Evolutionary conservation across 345 rosid genomes (phyloP), one percentile per base, ranked within the genome.

Genomic region (Salix purpurea): DNA sequence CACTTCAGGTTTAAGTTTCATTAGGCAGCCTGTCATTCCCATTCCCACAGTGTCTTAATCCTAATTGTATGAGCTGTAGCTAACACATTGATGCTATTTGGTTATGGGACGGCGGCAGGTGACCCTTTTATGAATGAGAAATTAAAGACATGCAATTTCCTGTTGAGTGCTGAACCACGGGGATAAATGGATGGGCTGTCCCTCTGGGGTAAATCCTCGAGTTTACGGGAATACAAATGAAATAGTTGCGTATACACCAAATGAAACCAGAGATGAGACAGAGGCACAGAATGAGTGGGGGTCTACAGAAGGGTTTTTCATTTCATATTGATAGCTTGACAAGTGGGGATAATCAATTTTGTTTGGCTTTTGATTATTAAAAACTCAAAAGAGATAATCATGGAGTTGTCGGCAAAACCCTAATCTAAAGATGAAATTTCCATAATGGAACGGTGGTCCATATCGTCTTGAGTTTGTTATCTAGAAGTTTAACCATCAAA

Each of bases 321-420:
- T 48, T 19, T 39, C 32, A 46, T 21, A 74, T 70, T 66, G 77
- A 82, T 60, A 39, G 73, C 71, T 76, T 37, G 69, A 69, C 67
- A 70, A 81, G 84, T 81, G 84, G 87, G 84, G 71, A 81, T 84
- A 78, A 79, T 84, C 83, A 78, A 84, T 78, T 75, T 69, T 81
- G 84, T 76, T 78, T 78, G 50, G 78, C 86, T 81, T 84, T 84
- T 80, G 28, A 74, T 70, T 24, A 77, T 67, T 40, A 56, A 80
- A 39, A 42, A 34, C 37, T 39, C 34, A 37, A 76, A 62, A 67
- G 73, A 36, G 61, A 34, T 72, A n/a, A 76, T 68, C 71, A 72
- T 76, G 67, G 15, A 18, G 13, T 1, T 82, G 85, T 79, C 85
- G 75, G 82, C 46, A 79, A 19, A 65, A 65, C 77, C 71, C 19